Conservation (phyloP, 345 rosid species). For the Sisymbrium irio region DNA sequence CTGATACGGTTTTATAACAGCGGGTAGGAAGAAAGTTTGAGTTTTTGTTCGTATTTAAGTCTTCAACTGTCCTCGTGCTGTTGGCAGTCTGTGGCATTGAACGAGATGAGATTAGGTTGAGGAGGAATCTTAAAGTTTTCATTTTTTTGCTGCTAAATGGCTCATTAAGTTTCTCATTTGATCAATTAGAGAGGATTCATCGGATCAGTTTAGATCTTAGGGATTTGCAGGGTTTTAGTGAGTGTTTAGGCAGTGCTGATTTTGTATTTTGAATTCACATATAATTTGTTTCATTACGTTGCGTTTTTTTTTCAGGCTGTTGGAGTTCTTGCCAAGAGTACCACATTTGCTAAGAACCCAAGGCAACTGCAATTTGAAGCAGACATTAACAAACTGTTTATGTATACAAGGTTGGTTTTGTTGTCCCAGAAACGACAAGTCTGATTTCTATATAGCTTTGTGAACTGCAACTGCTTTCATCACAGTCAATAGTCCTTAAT, state of each 20-base stretch:
- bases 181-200: background rate
- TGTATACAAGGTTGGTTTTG: slow-evolving; percentile 66
- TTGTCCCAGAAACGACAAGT: background rate
- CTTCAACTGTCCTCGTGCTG: no score
- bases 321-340: slow-evolving; percentile 65
- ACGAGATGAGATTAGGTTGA: slow-evolving; percentile 8
- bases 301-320: slow-evolving; percentile 48
- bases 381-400: slow-evolving; percentile 74
- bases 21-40: slow-evolving; percentile 18
- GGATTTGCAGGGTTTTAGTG: slow-evolving; percentile 10
- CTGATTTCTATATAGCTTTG: background rate
- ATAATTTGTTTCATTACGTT: slow-evolving; percentile 27
- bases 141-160: background rate
- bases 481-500: background rate
- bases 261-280: slow-evolving; percentile 6
- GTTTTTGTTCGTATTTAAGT: background rate
- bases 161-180: background rate
- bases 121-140: background rate
- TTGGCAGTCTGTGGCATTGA: background rate
- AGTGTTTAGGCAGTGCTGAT: background rate
- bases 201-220: background rate
- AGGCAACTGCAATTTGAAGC: slow-evolving; percentile 84
- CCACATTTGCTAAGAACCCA: slow-evolving; percentile 69
- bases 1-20: background rate
- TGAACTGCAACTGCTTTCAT: background rate